phyloP scores from a whole-genome alignment of 225 moss, liverwort and hornwort species.

The Antitrichia curtipendula region DNA sequence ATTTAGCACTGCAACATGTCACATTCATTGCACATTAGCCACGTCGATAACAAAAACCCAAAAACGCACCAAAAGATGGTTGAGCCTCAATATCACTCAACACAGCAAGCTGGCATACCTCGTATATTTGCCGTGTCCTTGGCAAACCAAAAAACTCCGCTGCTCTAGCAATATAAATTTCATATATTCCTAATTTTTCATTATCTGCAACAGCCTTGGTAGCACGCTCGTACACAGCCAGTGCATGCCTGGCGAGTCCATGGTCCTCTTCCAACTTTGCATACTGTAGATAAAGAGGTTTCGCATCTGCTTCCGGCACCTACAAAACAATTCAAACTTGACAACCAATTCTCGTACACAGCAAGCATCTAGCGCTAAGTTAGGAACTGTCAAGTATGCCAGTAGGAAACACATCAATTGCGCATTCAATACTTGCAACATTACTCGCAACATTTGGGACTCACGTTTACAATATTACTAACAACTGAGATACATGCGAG shows the following conservation, averaged over 20 bases:
- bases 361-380: background rate
- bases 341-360: background rate
- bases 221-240: slow-evolving; percentile 86
- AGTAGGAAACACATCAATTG: background rate
- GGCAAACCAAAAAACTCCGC: slow-evolving; percentile 79
- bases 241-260: slow-evolving; percentile 83
- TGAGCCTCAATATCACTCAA: background rate
- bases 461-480: background rate
- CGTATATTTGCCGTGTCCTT: slow-evolving; percentile 89
- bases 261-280: slow-evolving; percentile 95
- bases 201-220: slow-evolving; percentile 80
- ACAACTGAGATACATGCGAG: background rate
- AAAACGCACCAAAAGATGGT: background rate
- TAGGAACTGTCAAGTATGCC: background rate
- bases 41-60: background rate
- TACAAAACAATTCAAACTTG: slow-evolving; percentile 6
- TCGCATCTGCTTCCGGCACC: slow-evolving; percentile 92
- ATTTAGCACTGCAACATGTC: background rate
- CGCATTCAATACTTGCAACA: background rate
- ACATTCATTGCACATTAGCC: background rate
- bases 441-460: background rate
- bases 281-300: slow-evolving; percentile 81
- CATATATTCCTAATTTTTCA: slow-evolving; percentile 81
- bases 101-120: slow-evolving; percentile 38
- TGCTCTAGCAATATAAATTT: slow-evolving; percentile 89